Percentiles rank a stretch among this genome's conserved stretches.
These are phyloP conservation scores for Ceratorhiza oryzae-sativae DNA, from an alignment of 1,284 basidiomycete genomes.

Conservation along the genomic window DNA sequence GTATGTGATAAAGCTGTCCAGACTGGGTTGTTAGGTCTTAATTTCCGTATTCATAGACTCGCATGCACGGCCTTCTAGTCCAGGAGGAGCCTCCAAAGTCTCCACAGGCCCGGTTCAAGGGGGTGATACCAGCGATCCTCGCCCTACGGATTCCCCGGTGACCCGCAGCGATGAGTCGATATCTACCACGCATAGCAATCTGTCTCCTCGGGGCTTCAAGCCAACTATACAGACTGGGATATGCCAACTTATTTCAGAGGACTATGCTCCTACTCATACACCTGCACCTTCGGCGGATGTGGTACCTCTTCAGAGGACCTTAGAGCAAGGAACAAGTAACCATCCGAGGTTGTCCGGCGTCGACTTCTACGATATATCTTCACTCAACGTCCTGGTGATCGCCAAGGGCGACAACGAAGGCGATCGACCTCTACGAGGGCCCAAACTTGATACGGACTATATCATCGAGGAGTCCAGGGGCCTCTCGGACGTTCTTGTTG, in stretches of 20 bases:
- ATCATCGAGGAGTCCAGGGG: too few relatives aligned
- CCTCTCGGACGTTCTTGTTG: too few relatives aligned
- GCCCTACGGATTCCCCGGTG: background rate
- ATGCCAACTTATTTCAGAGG: background rate
- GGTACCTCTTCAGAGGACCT: too few relatives aligned
- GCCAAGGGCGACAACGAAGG: too few relatives aligned
- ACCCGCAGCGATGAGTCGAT: background rate
- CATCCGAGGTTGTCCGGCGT: too few relatives aligned
- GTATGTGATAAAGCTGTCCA: background rate
- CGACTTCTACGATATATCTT: too few relatives aligned
- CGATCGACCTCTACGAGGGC: too few relatives aligned
- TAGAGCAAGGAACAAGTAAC: too few relatives aligned
- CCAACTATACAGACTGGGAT: background rate
- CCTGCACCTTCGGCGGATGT: too few relatives aligned
- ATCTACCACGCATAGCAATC: background rate
- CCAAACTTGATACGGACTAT: too few relatives aligned
- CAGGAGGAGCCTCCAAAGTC: background rate
- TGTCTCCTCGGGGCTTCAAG: background rate
- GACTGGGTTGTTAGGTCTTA: background rate
- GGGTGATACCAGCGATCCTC: background rate
- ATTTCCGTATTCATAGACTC: background rate
- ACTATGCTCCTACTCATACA: background rate
- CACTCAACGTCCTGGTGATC: too few relatives aligned
- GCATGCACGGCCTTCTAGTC: background rate
- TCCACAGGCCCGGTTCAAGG: background rate